Percentiles rank a stretch among this genome's conserved stretches.
Evolutionary conservation across 2,329 filamentous ascomycete genomes (phyloP).

Genomic region (Fusarium miscanthi): DNA sequence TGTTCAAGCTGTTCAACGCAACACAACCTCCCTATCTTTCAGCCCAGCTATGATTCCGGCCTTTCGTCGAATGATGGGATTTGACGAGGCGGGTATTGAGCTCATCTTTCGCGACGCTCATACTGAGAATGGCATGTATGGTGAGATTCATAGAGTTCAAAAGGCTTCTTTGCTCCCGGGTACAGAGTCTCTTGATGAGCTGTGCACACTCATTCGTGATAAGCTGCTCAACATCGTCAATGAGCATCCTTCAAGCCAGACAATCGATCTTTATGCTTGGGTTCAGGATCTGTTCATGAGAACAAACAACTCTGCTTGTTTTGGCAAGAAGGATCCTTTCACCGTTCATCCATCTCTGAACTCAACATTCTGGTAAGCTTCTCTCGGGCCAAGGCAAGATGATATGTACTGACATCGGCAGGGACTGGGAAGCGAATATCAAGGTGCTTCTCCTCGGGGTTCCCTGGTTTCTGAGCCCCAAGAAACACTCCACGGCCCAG

Average conservation of each 20-base stretch:
- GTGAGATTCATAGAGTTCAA: constrained; percentile 35
- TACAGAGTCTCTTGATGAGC: constrained; percentile 26
- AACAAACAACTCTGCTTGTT: constrained; percentile 38
- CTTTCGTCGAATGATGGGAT: constrained; percentile 38
- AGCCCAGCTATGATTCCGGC: constrained; percentile 36
- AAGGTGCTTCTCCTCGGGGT: constrained; percentile 28
- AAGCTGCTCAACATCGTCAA: constrained; percentile 21
- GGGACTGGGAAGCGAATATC: constrained; percentile 35
- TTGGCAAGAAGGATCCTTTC: constrained; percentile 34
- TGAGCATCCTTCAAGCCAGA: constrained; percentile 5
- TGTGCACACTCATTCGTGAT: constrained; percentile 8
- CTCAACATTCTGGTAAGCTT: constrained; percentile 24
- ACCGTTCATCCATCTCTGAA: constrained; percentile 8
- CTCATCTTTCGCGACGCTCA: constrained; percentile 40
- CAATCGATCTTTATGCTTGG: constrained; percentile 29
- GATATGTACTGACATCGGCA: background rate
- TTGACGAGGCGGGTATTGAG: constrained; percentile 34
- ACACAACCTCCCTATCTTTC: constrained; percentile 27
- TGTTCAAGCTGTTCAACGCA: constrained; percentile 34
- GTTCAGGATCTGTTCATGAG: constrained; percentile 34
- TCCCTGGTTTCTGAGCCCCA: constrained; percentile 34
- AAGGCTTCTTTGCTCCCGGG: constrained; percentile 32
- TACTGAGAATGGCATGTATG: constrained; percentile 40
- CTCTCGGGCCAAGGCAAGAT: rapidly evolving
- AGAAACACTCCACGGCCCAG: constrained; percentile 14